Conservation (phyloP, 1,284 basidiomycete species). For the Gomphus bonarii region DNA sequence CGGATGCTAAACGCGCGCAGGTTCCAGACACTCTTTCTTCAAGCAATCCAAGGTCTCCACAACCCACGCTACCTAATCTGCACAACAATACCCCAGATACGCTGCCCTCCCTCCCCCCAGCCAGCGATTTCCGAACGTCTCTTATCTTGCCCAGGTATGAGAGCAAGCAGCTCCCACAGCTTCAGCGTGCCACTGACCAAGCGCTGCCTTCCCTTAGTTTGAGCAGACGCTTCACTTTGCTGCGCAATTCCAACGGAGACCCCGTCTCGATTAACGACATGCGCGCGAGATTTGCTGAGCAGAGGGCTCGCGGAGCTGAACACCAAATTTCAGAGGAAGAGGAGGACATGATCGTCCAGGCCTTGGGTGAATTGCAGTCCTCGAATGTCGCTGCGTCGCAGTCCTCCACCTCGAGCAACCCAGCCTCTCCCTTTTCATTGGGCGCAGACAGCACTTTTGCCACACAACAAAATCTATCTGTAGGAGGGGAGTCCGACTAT, state of each 20-base stretch:
- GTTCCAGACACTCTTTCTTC: constrained; percentile 24
- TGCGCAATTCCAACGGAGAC: constrained; percentile 55
- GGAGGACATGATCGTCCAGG: constrained; percentile 72
- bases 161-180: constrained; percentile 5
- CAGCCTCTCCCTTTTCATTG: neutral
- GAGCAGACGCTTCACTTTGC: constrained; percentile 66
- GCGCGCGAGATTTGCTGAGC: constrained; percentile 57
- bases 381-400: constrained; percentile 17
- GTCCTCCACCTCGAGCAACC: neutral
- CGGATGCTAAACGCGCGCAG: constrained; percentile 46
- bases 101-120: constrained; percentile 49
- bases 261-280: constrained; percentile 55
- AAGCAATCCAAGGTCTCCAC: constrained; percentile 13
- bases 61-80: constrained; percentile 9
- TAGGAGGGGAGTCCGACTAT: neutral
- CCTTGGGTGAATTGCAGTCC: constrained; percentile 48
- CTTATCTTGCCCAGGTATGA: constrained; percentile 74
- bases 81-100: constrained; percentile 19
- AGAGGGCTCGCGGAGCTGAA: constrained; percentile 54
- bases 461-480: neutral
- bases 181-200: neutral
- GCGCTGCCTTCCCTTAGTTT: constrained; percentile 35
- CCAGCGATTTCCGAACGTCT: constrained; percentile 71
- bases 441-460: neutral
- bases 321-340: constrained; percentile 69